phyloP scores from a whole-genome alignment of 495 filamentous ascomycete species.

The Xylaria scruposa region DNA sequence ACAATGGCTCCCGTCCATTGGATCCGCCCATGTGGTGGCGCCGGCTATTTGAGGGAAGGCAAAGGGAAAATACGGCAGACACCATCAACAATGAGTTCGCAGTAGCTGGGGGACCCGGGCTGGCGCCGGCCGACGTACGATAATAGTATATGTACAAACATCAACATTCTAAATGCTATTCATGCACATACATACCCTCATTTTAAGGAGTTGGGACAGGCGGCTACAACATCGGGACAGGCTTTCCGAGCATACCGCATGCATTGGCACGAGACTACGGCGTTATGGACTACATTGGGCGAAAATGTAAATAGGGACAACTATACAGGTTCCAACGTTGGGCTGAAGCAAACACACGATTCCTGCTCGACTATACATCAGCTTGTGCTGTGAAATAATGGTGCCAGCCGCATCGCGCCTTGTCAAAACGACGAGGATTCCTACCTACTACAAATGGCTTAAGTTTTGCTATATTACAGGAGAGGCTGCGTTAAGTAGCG shows the following conservation, averaged over 20 bases:
- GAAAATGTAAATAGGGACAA: not conserved
- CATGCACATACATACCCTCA: conserved; percentile 34
- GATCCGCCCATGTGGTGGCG: conserved; percentile 95
- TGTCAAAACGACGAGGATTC: not conserved
- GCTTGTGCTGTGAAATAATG: not conserved
- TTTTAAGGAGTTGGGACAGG: conserved; percentile 35
- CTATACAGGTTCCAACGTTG: conserved; percentile 10
- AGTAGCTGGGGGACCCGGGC: conserved; percentile 53
- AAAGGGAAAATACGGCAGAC: conserved; percentile 53
- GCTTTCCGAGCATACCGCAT: conserved; percentile 23
- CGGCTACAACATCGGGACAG: conserved; percentile 26
- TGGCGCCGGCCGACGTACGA: conserved; percentile 43
- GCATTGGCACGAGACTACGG: conserved; percentile 25
- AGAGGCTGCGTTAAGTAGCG: not conserved
- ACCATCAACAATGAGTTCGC: conserved; percentile 60
- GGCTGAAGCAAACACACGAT: conserved; percentile 4
- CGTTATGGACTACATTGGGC: conserved; percentile 24
- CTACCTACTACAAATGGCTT: not conserved
- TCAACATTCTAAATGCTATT: conserved; percentile 5
- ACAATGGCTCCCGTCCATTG: conserved; percentile 82
- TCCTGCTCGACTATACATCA: not conserved
- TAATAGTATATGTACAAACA: conserved; percentile 18
- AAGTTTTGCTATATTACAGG: not conserved
- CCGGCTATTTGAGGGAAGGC: conserved; percentile 73
- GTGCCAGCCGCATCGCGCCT: not conserved